These are phyloP conservation scores for Sherardia arvensis DNA, from an alignment of 257 asterid species.

Conservation along the genomic window DNA sequence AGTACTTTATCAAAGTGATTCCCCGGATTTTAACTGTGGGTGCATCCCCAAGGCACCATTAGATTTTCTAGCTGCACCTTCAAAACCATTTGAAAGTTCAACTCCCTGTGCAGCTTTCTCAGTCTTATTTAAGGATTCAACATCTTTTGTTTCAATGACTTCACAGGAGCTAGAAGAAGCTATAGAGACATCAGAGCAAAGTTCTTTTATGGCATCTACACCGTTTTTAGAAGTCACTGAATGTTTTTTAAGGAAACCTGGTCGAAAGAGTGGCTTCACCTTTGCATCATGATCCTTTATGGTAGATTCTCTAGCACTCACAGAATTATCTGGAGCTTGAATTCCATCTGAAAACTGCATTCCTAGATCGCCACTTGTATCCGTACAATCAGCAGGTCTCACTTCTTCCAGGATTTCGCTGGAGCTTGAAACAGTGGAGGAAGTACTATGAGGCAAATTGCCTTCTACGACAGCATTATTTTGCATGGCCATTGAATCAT, in stretches of 20 bases:
- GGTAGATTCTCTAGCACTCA: constrained; percentile 20
- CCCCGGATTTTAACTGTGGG: constrained; percentile 55
- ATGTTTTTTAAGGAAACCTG: constrained; percentile 45
- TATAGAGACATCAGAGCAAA: constrained; percentile 15
- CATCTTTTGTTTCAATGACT: constrained; percentile 13
- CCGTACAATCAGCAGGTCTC: constrained; percentile 14
- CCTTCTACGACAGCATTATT: constrained; percentile 17
- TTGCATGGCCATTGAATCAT: constrained; percentile 7
- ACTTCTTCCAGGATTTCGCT: constrained; percentile 13
- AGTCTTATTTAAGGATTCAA: constrained; percentile 13
- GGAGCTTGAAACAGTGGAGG: constrained; percentile 18
- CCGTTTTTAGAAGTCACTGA: constrained; percentile 13
- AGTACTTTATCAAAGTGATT: constrained; percentile 14
- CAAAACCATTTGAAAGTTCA: constrained; percentile 14
- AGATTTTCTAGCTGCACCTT: constrained; percentile 24
- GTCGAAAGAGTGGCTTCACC: constrained; percentile 46
- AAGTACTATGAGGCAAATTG: constrained; percentile 15
- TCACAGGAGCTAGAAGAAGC: constrained; percentile 16
- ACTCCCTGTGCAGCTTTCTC: neutral
- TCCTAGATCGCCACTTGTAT: constrained; percentile 4
- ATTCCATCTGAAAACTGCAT: neutral
- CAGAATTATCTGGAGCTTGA: constrained; percentile 15
- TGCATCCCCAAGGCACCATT: constrained; percentile 27
- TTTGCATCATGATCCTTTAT: constrained; percentile 21
- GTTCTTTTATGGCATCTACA: constrained; percentile 20